Conservation (phyloP, 345 rosid species). For the Brassica nigra region DNA sequence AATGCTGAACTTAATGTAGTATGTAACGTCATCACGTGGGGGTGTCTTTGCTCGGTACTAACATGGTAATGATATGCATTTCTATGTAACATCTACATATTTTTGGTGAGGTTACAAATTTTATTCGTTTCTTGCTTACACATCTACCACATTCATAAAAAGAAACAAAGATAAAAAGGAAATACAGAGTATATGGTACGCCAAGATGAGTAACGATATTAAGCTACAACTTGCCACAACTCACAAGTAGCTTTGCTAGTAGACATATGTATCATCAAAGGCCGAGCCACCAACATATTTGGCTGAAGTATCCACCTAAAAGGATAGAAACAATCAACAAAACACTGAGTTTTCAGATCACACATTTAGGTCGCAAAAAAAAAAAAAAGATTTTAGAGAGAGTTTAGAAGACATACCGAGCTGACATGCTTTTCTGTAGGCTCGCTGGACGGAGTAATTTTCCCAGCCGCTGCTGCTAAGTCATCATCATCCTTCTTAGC, state of each 20-base stretch:
- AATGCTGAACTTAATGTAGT: slow-evolving; percentile 18
- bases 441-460: slow-evolving; percentile 34
- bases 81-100: background rate
- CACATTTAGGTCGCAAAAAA: background rate
- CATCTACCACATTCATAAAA: background rate
- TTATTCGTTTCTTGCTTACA: background rate
- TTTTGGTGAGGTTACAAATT: background rate
- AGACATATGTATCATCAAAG: slow-evolving; percentile 37
- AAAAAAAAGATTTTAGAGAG: background rate
- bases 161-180: background rate
- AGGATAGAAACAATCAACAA: slow-evolving; percentile 1
- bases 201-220: slow-evolving; percentile 1
- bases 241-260: slow-evolving; percentile 18
- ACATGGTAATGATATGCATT: background rate
- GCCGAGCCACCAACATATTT: slow-evolving; percentile 39
- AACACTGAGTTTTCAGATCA: background rate
- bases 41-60: background rate
- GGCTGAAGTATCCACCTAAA: slow-evolving; percentile 40
- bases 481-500: slow-evolving; percentile 64
- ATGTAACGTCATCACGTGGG: slow-evolving; percentile 33
- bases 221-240: background rate
- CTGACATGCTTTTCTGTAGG: slow-evolving; percentile 59
- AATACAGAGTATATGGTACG: background rate
- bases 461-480: slow-evolving; percentile 75
- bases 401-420: slow-evolving; percentile 24